phyloP scores from a whole-genome alignment of 164 flowering plant genomes.

The Aristolochia fimbriata region DNA sequence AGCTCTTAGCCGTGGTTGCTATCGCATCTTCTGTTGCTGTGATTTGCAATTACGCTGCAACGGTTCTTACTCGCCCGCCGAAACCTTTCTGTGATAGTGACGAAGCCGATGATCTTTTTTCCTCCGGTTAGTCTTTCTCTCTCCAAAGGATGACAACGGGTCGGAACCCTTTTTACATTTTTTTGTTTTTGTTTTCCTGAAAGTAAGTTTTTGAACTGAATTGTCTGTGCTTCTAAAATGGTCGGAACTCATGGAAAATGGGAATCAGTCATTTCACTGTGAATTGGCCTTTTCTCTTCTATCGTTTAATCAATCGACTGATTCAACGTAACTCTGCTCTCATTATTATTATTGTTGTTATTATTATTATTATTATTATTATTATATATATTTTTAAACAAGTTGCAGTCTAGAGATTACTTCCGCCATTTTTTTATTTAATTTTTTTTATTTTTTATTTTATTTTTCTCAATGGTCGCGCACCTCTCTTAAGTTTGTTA shows the following conservation, averaged over 20 bases:
- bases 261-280: background rate
- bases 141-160: background rate
- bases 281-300: background rate
- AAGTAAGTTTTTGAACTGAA: too few relatives aligned
- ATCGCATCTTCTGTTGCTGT: slow-evolving; percentile 49
- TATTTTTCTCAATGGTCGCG: too few relatives aligned
- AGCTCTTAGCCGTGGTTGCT: slow-evolving; percentile 38
- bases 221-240: background rate
- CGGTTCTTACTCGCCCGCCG: slow-evolving; percentile 18
- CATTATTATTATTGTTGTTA: too few relatives aligned
- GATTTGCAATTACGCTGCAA: slow-evolving; percentile 34
- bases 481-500: too few relatives aligned
- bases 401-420: too few relatives aligned
- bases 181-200: background rate
- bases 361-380: too few relatives aligned
- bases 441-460: too few relatives aligned
- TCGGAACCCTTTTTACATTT: background rate
- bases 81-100: slow-evolving; percentile 61
- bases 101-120: too few relatives aligned
- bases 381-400: too few relatives aligned
- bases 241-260: slow-evolving; percentile 1
- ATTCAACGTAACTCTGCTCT: background rate
- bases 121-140: slow-evolving; percentile 27
- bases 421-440: too few relatives aligned
- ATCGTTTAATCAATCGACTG: background rate